These are phyloP conservation scores for Trichoderma endophyticum DNA, from an alignment of 2,329 filamentous ascomycete genomes.

Conservation along the genomic window DNA sequence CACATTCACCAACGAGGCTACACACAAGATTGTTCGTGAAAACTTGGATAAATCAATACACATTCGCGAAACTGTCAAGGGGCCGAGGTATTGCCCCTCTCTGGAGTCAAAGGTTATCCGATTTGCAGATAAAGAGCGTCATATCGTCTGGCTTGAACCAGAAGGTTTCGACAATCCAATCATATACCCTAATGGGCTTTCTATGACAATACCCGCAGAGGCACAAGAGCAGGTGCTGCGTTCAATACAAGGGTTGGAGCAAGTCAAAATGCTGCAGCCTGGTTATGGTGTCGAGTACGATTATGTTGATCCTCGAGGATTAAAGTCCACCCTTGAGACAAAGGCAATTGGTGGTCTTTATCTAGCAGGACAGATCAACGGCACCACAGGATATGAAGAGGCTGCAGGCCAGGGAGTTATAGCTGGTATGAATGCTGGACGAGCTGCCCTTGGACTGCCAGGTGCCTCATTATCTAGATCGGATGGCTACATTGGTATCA, in stretches of 20 bases:
- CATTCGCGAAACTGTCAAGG: constrained; percentile 91
- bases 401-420: constrained; percentile 90
- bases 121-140: constrained; percentile 74
- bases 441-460: constrained; percentile 64
- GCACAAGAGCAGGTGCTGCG: constrained; percentile 82
- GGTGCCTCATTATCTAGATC: constrained; percentile 70
- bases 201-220: constrained; percentile 90
- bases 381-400: constrained; percentile 97
- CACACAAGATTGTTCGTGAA: constrained; percentile 78
- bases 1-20: constrained; percentile 79
- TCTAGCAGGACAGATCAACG: constrained; percentile 95
- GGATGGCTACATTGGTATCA: constrained; percentile 95
- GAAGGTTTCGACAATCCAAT: constrained; percentile 89
- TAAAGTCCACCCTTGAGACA: constrained; percentile 88
- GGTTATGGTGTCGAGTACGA: constrained; percentile 98
- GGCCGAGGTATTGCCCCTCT: constrained; percentile 92
- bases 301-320: constrained; percentile 88
- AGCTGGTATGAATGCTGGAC: constrained; percentile 89
- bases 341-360: constrained; percentile 87
- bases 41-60: constrained; percentile 97
- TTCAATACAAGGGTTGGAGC: constrained; percentile 83
- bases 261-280: constrained; percentile 86
- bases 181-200: constrained; percentile 94
- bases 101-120: constrained; percentile 90
- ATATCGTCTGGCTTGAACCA: constrained; percentile 95